Evolutionary conservation across 495 filamentous ascomycete genomes (phyloP), one percentile per base, ranked within the genome.

Genomic region (Pyronema domesticum): DNA sequence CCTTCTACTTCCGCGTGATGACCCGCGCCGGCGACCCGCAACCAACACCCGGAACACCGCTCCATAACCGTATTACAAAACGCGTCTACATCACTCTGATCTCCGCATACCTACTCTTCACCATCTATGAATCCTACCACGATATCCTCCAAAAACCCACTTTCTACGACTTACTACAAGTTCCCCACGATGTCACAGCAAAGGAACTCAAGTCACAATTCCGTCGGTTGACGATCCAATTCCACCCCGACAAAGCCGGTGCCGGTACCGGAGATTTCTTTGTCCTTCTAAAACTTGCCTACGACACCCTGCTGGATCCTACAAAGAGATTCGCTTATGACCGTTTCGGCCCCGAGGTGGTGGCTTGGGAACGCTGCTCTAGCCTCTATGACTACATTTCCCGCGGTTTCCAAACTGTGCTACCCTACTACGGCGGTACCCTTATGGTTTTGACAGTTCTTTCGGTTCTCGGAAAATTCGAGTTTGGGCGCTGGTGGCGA

Each of bases 271-370:
- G 82, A 55, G 69, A 69, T 13, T 80, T 82, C 70, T 96, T 91
- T 63, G 77, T 95, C 15, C 77, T 81, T 63, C 73, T 96, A 58
- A 86, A 85, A 67, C 72, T 76, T 11, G 88, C 88, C 8, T 79
- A 89, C 55, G 91, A 98, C 59, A 85, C 83, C 9, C 77, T 98
- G 11, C 63, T 76, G 0, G 80, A 95, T 63, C 80, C 87, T 3
- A 79, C 79, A 6, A 82, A 78, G 68, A 78, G 89, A 45, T 94
- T 89, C 65, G 91, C 87, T 3, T 98, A 98, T 67, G 88, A 96
- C 60, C 79, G 89, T 10, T 94, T 94, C 68, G 91, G 91, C 0
- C 79, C 85, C 0, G 78, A 82, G 15, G 73, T 86, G n/a, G 60
- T 80, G 7, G 62, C 56, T 30, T 89, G 85, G 79, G 73, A 76